Evolutionary conservation across 2,329 filamentous ascomycete species (phyloP).

Genomic region (Arachnopeziza araneosa): DNA sequence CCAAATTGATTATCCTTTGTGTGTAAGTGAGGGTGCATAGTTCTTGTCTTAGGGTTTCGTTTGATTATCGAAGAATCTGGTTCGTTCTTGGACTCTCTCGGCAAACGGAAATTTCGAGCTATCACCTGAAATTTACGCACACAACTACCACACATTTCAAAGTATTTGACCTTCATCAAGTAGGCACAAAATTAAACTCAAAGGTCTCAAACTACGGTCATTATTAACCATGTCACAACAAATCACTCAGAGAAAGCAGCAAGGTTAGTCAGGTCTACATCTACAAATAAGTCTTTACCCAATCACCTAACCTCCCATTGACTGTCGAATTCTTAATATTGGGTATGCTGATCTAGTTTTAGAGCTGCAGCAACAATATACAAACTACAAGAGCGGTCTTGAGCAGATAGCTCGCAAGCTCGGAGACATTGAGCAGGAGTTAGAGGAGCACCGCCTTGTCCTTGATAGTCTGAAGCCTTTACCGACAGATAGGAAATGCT

Average conservation of each 20-base stretch:
- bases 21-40: conserved; percentile 96
- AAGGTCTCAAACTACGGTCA: background rate
- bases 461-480: conserved; percentile 86
- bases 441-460: conserved; percentile 56
- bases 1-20: conserved; percentile 68
- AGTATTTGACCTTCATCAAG: background rate
- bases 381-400: conserved; percentile 70
- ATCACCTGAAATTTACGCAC: background rate
- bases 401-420: conserved; percentile 95
- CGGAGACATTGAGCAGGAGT: conserved; percentile 3
- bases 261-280: conserved; percentile 32
- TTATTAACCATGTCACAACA: conserved; percentile 28
- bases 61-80: background rate
- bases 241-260: conserved; percentile 31
- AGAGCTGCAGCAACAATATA: conserved; percentile 79
- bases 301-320: background rate
- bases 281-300: background rate
- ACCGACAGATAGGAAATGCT: conserved; percentile 84
- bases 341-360: conserved; percentile 2
- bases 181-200: background rate
- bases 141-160: background rate
- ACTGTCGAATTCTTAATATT: background rate
- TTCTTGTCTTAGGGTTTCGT: conserved; percentile 24
- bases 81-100: background rate
- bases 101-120: background rate